Evolutionary conservation across 2,329 filamentous ascomycete species (phyloP).

Genomic region (Hypomyces perniciosus): DNA sequence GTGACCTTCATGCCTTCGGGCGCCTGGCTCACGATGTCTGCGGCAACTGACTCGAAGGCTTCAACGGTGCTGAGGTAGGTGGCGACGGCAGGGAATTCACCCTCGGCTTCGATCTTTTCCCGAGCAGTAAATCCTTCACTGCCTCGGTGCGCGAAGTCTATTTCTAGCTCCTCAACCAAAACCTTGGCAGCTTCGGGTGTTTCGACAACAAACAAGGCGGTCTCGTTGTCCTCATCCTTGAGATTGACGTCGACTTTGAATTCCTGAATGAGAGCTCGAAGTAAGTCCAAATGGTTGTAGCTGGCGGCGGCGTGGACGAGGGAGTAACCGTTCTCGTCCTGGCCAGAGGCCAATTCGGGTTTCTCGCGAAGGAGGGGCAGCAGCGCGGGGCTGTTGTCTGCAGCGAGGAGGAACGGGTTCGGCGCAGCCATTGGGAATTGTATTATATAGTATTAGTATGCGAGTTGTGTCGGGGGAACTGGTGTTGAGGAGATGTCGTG

Average conservation of each 20-base stretch:
- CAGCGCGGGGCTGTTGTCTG: slow-evolving; percentile 71
- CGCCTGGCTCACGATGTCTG: slow-evolving; percentile 33
- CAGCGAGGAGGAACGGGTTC: slow-evolving; percentile 70
- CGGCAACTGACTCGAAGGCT: slow-evolving; percentile 25
- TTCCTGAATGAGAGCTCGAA: slow-evolving; percentile 68
- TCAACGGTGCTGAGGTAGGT: slow-evolving; percentile 55
- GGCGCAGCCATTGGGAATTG: slow-evolving; percentile 37
- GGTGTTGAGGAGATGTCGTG: too few species aligned
- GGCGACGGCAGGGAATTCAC: slow-evolving; percentile 68
- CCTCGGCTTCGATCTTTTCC: slow-evolving; percentile 74
- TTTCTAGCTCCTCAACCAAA: slow-evolving; percentile 75
- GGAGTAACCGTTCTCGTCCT: slow-evolving; percentile 92
- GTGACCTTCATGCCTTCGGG: slow-evolving; percentile 74
- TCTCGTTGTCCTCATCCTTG: slow-evolving; percentile 86
- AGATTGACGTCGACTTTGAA: slow-evolving; percentile 76
- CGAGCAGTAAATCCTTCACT: slow-evolving; percentile 71
- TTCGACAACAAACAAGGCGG: slow-evolving; percentile 90
- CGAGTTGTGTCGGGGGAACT: background rate
- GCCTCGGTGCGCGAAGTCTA: slow-evolving; percentile 60
- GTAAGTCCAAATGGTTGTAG: slow-evolving; percentile 79
- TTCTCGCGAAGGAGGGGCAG: slow-evolving; percentile 67
- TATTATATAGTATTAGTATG: background rate
- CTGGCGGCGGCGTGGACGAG: slow-evolving; percentile 88
- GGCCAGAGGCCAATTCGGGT: slow-evolving; percentile 67
- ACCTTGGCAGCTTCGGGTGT: slow-evolving; percentile 69